These are phyloP conservation scores for Phylloporus sp. DNA, from an alignment of 768 basidiomycete genomes.

Conservation along the genomic window DNA sequence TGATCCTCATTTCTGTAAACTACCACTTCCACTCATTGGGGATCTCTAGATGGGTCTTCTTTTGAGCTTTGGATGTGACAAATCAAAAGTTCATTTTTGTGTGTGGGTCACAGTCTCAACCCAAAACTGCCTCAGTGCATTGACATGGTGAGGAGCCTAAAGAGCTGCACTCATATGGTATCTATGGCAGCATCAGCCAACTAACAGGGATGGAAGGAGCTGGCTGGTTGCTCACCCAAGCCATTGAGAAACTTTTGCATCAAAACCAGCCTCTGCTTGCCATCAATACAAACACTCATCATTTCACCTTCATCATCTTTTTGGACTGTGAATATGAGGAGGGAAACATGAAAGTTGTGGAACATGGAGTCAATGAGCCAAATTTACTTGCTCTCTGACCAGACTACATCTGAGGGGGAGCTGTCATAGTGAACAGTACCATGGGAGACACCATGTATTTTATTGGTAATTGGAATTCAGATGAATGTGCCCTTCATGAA, in stretches of 20 bases:
- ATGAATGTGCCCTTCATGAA: conserved; percentile 67
- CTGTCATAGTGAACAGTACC: conserved; percentile 1
- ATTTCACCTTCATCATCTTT: conserved; percentile 38
- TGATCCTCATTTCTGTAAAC: conserved; percentile 56
- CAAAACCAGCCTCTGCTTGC: conserved; percentile 48
- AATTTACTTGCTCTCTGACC: conserved; percentile 64
- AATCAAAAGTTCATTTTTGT: conserved; percentile 65
- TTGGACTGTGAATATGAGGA: conserved; percentile 43
- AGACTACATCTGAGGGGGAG: conserved; percentile 59
- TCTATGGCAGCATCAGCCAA: conserved; percentile 33
- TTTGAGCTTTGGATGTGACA: conserved; percentile 45
- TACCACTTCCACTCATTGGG: conserved; percentile 46
- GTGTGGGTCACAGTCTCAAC: conserved; percentile 48
- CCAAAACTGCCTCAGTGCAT: conserved; percentile 13
- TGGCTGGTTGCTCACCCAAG: conserved; percentile 29
- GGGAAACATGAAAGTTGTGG: conserved; percentile 50
- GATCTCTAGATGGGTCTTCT: conserved; percentile 44
- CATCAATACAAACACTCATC: conserved; percentile 45
- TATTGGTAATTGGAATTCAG: conserved; percentile 69
- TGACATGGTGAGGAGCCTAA: conserved; percentile 1
- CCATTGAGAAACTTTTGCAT: conserved; percentile 47
- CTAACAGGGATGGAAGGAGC: neutral
- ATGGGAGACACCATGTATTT: conserved; percentile 35
- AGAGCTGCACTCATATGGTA: conserved; percentile 42
- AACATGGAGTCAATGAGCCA: conserved; percentile 48